phyloP scores from a whole-genome alignment of 805 yeast species.

The Metschnikowia koreensis region DNA sequence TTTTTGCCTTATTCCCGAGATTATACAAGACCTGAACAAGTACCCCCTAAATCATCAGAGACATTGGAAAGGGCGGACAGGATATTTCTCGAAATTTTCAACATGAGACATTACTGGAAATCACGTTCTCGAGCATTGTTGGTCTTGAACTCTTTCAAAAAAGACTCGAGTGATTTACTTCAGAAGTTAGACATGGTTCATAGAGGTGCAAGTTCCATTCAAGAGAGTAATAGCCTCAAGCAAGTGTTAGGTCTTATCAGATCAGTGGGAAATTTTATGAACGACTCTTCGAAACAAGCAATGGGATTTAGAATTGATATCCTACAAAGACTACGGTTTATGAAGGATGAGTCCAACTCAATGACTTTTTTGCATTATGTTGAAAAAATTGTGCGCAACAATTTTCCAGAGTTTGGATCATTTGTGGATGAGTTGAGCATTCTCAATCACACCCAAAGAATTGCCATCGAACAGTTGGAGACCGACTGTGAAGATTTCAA shows the following conservation, averaged over 20 bases:
- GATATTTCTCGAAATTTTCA: constrained; percentile 65
- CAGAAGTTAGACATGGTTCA: constrained; percentile 62
- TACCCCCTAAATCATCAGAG: constrained; percentile 12
- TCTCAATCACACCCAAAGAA: constrained; percentile 59
- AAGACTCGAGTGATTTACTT: constrained; percentile 63
- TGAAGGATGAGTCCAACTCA: constrained; percentile 84
- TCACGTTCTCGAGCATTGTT: constrained; percentile 64
- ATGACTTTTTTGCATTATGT: constrained; percentile 91
- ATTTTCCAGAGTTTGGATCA: constrained; percentile 73
- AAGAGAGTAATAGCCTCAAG: constrained; percentile 63
- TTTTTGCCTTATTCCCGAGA: constrained; percentile 65
- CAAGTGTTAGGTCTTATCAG: constrained; percentile 79
- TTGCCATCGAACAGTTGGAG: constrained; percentile 79
- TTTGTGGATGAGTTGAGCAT: constrained; percentile 74
- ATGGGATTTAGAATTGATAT: constrained; percentile 88
- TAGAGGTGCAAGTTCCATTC: constrained; percentile 65
- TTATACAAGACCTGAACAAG: constrained; percentile 22
- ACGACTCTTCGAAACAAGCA: constrained; percentile 88
- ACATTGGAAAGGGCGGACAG: constrained; percentile 70
- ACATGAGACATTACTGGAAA: constrained; percentile 69
- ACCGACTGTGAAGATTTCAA: constrained; percentile 67
- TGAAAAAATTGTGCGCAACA: constrained; percentile 79
- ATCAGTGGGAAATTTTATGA: constrained; percentile 95
- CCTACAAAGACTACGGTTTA: constrained; percentile 83
- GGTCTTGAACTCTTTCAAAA: constrained; percentile 54